phyloP scores from a whole-genome alignment of 1,284 basidiomycete species.

The Anthracocystis walkeri region DNA sequence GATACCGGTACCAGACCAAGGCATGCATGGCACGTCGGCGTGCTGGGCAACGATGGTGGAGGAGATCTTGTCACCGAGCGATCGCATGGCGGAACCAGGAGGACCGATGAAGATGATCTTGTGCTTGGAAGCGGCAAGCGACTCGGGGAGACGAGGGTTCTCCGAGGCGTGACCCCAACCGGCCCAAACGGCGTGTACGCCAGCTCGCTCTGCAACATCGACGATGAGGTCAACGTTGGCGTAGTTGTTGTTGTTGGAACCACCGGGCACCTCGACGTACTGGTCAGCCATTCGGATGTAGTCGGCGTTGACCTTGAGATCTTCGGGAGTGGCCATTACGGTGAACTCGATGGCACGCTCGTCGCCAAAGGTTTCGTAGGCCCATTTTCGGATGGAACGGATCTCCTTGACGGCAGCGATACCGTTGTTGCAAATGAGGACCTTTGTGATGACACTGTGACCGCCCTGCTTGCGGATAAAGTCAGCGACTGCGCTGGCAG shows the following conservation, averaged over 20 bases:
- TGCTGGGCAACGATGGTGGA: constrained; percentile 99
- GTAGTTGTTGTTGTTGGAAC: constrained; percentile 99
- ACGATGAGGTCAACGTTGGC: constrained; percentile 99
- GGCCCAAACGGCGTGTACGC: constrained; percentile 99
- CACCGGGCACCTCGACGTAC: constrained; percentile 98
- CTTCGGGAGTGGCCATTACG: constrained; percentile 99
- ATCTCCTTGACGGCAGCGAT: constrained; percentile 99
- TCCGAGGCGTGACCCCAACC: constrained; percentile 99
- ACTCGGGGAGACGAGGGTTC: constrained; percentile 97
- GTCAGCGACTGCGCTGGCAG: constrained; percentile 83
- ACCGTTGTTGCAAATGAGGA: constrained; percentile 76
- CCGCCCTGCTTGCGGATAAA: constrained; percentile 92
- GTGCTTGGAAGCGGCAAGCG: constrained; percentile 87
- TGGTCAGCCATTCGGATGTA: constrained; percentile 99
- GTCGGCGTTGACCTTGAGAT: constrained; percentile 95
- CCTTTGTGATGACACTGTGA: constrained; percentile 99
- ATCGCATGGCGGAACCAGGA: constrained; percentile 98
- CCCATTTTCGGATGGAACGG: constrained; percentile 98
- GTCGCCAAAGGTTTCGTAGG: constrained; percentile 97
- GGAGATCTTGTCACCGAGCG: constrained; percentile 98
- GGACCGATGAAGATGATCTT: constrained; percentile 99
- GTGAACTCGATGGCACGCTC: constrained; percentile 98
- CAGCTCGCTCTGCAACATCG: constrained; percentile 95
- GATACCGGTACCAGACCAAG: constrained; percentile 98
- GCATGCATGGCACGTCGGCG: constrained; percentile 97